These are phyloP conservation scores for Phytophthora podocarpi DNA, from an alignment of 352 stramenopile genomes.

Conservation along the genomic window DNA sequence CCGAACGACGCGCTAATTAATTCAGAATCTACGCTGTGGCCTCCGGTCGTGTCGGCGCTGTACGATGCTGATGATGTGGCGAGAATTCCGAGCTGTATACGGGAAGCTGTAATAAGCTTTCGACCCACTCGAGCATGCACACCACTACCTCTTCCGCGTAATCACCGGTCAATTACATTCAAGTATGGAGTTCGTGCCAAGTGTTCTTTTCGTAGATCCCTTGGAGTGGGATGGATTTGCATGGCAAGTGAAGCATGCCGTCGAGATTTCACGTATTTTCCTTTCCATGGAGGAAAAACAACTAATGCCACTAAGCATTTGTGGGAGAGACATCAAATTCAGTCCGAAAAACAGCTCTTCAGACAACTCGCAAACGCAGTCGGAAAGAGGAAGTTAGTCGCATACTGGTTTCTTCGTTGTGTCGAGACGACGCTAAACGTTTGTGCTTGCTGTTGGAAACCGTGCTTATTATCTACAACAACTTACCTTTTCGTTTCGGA, in stretches of 20 bases:
- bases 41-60: neutral
- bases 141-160: neutral
- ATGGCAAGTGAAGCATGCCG: constrained; percentile 8
- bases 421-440: too few relatives aligned
- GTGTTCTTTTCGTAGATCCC: neutral
- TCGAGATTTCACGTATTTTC: neutral
- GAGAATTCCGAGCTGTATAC: neutral
- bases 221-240: neutral
- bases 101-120: neutral
- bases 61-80: neutral
- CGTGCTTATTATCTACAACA: neutral
- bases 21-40: neutral
- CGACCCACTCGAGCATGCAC: neutral
- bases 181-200: constrained; percentile 1
- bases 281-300: neutral
- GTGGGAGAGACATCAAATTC: neutral
- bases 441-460: neutral
- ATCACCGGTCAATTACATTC: neutral
- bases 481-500: constrained; percentile 3
- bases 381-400: neutral
- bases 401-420: neutral
- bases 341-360: constrained; percentile 1
- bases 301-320: neutral
- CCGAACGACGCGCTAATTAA: neutral
- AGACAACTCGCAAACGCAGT: neutral